These are phyloP conservation scores for Cocos nucifera DNA, from an alignment of 176 grass and related monocot genomes.

Conservation along the genomic window DNA sequence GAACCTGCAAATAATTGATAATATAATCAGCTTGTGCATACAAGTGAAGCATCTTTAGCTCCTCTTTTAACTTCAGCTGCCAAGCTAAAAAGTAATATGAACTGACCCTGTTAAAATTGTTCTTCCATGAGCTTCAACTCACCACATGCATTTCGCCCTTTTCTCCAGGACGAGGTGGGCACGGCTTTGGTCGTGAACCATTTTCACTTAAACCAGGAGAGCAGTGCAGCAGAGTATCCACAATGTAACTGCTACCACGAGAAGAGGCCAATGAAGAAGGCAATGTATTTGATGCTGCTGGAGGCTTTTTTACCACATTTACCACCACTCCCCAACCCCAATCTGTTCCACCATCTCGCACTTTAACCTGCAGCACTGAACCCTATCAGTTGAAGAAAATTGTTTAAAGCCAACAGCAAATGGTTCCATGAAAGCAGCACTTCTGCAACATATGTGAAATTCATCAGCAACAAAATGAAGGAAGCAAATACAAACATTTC, in stretches of 20 bases:
- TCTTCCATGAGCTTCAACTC: conserved; percentile 40
- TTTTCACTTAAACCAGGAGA: conserved; percentile 58
- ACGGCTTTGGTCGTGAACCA: conserved; percentile 64
- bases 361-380: conserved; percentile 65
- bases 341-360: conserved; percentile 82
- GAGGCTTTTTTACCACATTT: conserved; percentile 90
- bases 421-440: too few relatives aligned
- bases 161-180: conserved; percentile 62
- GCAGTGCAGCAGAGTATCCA: conserved; percentile 92
- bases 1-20: conserved; percentile 48
- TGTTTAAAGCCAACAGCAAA: too few relatives aligned
- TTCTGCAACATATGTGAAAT: too few relatives aligned
- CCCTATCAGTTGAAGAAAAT: not conserved
- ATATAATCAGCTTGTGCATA: conserved; percentile 9
- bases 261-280: conserved; percentile 53
- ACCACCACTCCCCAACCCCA: conserved; percentile 98
- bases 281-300: conserved; percentile 33
- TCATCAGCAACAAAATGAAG: too few relatives aligned
- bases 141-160: conserved; percentile 99
- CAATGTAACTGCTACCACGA: conserved; percentile 57
- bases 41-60: conserved; percentile 1
- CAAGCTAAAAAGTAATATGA: conserved; percentile 9
- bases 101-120: conserved; percentile 20
- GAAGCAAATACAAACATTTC: too few relatives aligned
- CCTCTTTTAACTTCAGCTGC: conserved; percentile 5